Evolutionary conservation across 2,329 filamentous ascomycete genomes (phyloP).

Genomic region (Furcasterigmium sp.): DNA sequence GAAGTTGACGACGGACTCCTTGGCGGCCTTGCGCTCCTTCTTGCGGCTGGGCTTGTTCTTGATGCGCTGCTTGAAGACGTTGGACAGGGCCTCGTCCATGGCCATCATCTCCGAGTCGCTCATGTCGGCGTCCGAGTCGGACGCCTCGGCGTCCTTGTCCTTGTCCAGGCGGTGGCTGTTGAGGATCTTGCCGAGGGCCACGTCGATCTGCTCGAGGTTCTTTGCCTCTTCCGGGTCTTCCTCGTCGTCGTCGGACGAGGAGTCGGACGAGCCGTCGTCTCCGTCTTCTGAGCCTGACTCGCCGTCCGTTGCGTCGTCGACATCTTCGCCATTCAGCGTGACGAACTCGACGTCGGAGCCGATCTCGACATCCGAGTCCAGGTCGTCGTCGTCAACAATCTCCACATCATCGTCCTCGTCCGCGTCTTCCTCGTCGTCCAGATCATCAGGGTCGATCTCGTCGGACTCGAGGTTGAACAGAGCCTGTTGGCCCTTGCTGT

Average conservation of each 20-base stretch:
- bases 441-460: conserved; percentile 44
- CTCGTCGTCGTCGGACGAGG: conserved; percentile 32
- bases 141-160: conserved; percentile 48
- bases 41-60: conserved; percentile 62
- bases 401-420: conserved; percentile 29
- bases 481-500: conserved; percentile 74
- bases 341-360: conserved; percentile 46
- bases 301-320: conserved; percentile 34
- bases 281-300: conserved; percentile 39
- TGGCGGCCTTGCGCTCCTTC: conserved; percentile 81
- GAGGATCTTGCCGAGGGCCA: conserved; percentile 71
- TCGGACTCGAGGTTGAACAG: conserved; percentile 71
- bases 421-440: conserved; percentile 30
- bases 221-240: conserved; percentile 36
- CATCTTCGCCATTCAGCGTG: conserved; percentile 33
- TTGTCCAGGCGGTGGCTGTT: conserved; percentile 64
- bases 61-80: conserved; percentile 76
- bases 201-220: conserved; percentile 54
- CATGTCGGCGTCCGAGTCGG: conserved; percentile 74
- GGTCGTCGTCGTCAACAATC: conserved; percentile 26
- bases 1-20: conserved; percentile 86
- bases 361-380: conserved; percentile 39
- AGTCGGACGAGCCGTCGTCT: conserved; percentile 36
- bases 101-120: conserved; percentile 93
- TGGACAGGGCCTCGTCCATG: conserved; percentile 74